These are phyloP conservation scores for Cytospora mali DNA, from an alignment of 2,329 filamentous ascomycete genomes.

Conservation along the genomic window DNA sequence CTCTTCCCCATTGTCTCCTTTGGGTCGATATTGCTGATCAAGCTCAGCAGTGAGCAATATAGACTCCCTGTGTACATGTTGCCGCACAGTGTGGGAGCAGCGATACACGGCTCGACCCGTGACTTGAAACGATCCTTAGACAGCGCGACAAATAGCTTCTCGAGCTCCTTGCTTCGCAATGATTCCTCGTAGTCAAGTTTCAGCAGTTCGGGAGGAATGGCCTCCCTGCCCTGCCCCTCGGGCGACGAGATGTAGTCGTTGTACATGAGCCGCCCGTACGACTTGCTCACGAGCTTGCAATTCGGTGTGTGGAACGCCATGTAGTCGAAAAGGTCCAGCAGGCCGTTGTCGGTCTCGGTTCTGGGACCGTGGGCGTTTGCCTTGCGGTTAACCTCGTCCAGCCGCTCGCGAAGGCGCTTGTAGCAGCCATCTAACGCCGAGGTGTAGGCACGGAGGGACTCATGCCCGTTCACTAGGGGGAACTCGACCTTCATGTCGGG, in stretches of 20 bases:
- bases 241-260: slow-evolving; percentile 79
- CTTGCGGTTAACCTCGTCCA: too few species aligned
- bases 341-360: too few species aligned
- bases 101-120: slow-evolving; percentile 71
- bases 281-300: slow-evolving; percentile 86
- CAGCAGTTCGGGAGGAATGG: slow-evolving; percentile 74
- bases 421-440: too few species aligned
- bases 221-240: slow-evolving; percentile 66
- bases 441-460: too few species aligned
- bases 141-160: slow-evolving; percentile 83
- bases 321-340: slow-evolving; percentile 81
- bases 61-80: slow-evolving; percentile 72
- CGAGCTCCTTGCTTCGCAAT: slow-evolving; percentile 76
- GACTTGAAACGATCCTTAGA: slow-evolving; percentile 84
- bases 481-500: too few species aligned
- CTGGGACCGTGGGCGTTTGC: slow-evolving; percentile 53
- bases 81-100: slow-evolving; percentile 74
- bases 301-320: slow-evolving; percentile 83
- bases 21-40: slow-evolving; percentile 66
- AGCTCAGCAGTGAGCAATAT: slow-evolving; percentile 73
- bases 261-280: slow-evolving; percentile 80
- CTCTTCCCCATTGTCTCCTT: slow-evolving; percentile 70
- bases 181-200: slow-evolving; percentile 80
- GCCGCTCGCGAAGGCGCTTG: too few species aligned
- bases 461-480: too few species aligned